phyloP scores from a whole-genome alignment of 23 red algal genomes.

The Agarophyton chilense region DNA sequence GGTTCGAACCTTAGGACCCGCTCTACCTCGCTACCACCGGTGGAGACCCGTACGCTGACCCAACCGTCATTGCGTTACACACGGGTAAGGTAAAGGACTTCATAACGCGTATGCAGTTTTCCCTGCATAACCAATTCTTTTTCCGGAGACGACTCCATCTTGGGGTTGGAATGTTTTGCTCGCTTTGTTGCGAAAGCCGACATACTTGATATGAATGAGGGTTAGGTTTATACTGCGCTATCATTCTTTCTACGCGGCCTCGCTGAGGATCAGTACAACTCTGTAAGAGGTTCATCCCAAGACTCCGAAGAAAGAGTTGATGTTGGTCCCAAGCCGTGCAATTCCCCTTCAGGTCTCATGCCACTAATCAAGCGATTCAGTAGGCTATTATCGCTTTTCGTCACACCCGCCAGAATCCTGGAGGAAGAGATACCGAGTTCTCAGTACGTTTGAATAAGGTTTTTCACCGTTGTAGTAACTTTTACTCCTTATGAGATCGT shows the following conservation, averaged over 20 bases:
- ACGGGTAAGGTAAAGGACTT: not conserved
- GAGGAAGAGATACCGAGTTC: not conserved
- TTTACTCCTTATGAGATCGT: not conserved
- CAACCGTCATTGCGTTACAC: no score
- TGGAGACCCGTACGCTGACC: no score
- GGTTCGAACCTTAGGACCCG: no score
- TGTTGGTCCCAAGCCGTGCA: no score
- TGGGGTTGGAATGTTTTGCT: not conserved
- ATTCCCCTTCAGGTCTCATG: no score
- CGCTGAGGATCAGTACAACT: not conserved
- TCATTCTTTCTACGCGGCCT: not conserved
- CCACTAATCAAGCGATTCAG: no score
- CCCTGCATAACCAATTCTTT: not conserved
- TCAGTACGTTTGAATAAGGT: not conserved
- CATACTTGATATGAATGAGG: not conserved
- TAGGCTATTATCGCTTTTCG: no score
- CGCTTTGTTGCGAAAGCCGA: not conserved
- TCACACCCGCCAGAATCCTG: no score
- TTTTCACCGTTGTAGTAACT: slow-evolving; percentile 26
- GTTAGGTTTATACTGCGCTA: not conserved
- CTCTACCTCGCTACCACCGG: no score
- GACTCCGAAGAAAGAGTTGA: no score
- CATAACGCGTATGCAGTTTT: slow-evolving; percentile 4
- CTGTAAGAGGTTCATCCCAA: not conserved
- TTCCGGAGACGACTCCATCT: not conserved